Evolutionary conservation across 441 rosid species (phyloP).

Genomic region (Syzygium syzygioides): DNA sequence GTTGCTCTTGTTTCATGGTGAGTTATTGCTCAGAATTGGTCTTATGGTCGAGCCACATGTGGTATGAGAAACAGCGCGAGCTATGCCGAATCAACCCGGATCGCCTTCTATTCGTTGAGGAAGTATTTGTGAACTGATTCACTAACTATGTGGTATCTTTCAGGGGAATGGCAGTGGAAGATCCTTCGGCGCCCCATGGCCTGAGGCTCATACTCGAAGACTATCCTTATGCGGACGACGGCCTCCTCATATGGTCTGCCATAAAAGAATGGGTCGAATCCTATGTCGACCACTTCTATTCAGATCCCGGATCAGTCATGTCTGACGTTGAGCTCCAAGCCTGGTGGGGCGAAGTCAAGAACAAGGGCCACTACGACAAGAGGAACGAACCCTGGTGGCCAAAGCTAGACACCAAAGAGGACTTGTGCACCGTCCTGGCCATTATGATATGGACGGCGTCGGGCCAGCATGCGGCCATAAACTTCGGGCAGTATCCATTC

Average conservation of each 20-base stretch:
- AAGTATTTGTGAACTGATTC: background rate
- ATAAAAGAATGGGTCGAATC: slow-evolving; percentile 69
- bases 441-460: slow-evolving; percentile 84
- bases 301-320: slow-evolving; percentile 42
- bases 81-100: background rate
- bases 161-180: slow-evolving; percentile 95
- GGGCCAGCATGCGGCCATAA: slow-evolving; percentile 92
- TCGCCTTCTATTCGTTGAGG: background rate
- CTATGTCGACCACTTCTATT: slow-evolving; percentile 68
- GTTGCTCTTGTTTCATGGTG: background rate
- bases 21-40: background rate
- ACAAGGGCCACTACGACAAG: slow-evolving; percentile 83
- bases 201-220: slow-evolving; percentile 76
- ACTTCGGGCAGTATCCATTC: slow-evolving; percentile 93
- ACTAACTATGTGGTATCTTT: background rate
- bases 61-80: background rate
- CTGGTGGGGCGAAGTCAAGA: slow-evolving; percentile 95
- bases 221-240: slow-evolving; percentile 92
- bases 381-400: slow-evolving; percentile 97
- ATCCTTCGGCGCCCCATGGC: slow-evolving; percentile 66
- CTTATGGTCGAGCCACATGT: background rate
- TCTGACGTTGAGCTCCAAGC: slow-evolving; percentile 78
- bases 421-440: slow-evolving; percentile 58
- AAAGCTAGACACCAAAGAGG: slow-evolving; percentile 56
- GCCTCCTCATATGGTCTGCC: slow-evolving; percentile 90